Percentiles rank a stretch among this genome's conserved stretches.
Evolutionary conservation across 768 basidiomycete species (phyloP).

Genomic region (Suillus subluteus): DNA sequence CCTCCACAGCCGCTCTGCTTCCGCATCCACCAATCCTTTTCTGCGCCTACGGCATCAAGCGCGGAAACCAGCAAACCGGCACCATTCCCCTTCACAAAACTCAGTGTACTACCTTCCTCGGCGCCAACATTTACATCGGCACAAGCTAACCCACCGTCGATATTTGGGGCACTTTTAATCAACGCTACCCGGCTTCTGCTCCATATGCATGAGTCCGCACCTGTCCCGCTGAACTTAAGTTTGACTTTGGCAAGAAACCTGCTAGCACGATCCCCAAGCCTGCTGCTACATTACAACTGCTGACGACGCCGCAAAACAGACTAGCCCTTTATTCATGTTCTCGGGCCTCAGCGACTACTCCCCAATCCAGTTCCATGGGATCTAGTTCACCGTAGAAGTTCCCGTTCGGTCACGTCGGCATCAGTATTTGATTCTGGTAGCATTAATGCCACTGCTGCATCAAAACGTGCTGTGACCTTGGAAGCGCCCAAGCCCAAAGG

Average conservation of each 20-base stretch:
- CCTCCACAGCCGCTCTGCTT: constrained; percentile 8
- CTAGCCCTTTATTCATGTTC: constrained; percentile 26
- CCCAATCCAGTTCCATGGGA: constrained; percentile 10
- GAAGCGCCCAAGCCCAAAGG: constrained; percentile 18
- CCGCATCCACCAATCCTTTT: constrained; percentile 7
- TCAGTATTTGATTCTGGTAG: neutral
- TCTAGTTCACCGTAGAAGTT: constrained; percentile 8
- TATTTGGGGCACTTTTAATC: constrained; percentile 18
- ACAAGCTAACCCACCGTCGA: constrained; percentile 24
- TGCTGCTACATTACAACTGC: neutral
- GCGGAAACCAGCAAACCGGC: constrained; percentile 17
- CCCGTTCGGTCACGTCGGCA: neutral
- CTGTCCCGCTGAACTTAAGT: constrained; percentile 18
- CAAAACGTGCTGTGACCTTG: constrained; percentile 15
- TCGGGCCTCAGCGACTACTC: constrained; percentile 13
- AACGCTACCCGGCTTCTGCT: constrained; percentile 10
- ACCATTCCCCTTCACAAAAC: constrained; percentile 11
- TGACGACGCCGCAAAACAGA: constrained; percentile 17
- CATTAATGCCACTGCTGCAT: too few relatives aligned
- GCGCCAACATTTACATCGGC: constrained; percentile 6
- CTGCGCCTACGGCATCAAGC: constrained; percentile 7
- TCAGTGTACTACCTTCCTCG: constrained; percentile 23
- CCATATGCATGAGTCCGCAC: constrained; percentile 13
- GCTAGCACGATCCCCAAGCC: neutral
- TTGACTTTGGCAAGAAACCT: constrained; percentile 14